Conservation (phyloP, 352 stramenopile genomes). For the Globisporangium spiculum region DNA sequence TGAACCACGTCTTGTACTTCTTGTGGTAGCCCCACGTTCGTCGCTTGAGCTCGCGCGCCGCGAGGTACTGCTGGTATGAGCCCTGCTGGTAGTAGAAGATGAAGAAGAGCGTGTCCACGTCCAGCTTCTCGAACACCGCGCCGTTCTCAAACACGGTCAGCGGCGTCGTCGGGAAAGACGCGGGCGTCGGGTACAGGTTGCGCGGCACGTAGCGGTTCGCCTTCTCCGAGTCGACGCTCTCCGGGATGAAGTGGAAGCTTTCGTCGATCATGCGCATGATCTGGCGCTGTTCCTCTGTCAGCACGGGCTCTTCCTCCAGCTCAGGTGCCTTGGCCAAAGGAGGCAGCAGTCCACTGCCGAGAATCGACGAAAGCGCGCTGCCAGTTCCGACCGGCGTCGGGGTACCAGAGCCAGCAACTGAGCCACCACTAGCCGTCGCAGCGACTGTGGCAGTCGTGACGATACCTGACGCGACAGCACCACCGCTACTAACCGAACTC, state of each 20-base stretch:
- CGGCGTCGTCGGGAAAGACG: conserved; percentile 88
- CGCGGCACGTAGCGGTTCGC: conserved; percentile 91
- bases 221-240: conserved; percentile 88
- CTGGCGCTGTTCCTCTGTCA: conserved; percentile 81
- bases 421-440: background rate
- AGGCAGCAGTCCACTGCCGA: conserved; percentile 7
- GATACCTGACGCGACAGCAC: conserved; percentile 6
- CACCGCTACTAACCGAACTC: conserved; percentile 10
- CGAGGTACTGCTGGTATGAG: conserved; percentile 99
- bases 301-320: conserved; percentile 41
- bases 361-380: conserved; percentile 11
- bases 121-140: conserved; percentile 96
- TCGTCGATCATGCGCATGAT: conserved; percentile 81
- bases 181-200: conserved; percentile 93
- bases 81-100: conserved; percentile 99
- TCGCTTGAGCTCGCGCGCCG: conserved; percentile 97
- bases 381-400: background rate
- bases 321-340: conserved; percentile 16
- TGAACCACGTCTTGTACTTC: conserved; percentile 99
- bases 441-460: conserved; percentile 13
- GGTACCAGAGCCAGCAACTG: background rate
- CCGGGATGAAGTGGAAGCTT: conserved; percentile 91
- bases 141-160: conserved; percentile 93
- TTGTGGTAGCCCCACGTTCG: conserved; percentile 99
- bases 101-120: conserved; percentile 98